Conservation (phyloP, 1,284 basidiomycete genomes). For the Papiliotrema nemorosa region DNA sequence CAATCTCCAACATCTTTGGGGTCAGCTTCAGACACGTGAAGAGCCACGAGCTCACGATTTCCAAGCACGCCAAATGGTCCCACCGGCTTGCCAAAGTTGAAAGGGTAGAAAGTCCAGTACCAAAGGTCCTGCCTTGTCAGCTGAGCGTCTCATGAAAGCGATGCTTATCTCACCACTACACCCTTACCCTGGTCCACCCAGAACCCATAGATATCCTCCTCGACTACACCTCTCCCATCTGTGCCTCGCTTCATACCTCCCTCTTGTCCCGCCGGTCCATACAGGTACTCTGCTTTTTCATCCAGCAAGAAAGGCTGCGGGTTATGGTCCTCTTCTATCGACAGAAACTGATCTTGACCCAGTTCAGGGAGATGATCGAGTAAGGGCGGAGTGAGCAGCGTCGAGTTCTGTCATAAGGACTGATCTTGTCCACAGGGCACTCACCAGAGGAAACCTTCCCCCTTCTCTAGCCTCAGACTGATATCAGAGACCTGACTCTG, state of each 20-base stretch:
- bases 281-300: conserved; percentile 29
- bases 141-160: neutral
- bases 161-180: conserved; percentile 29
- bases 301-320: conserved; percentile 34
- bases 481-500: too few species aligned
- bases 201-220: conserved; percentile 42
- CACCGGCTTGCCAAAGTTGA: conserved; percentile 45
- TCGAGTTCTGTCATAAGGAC: conserved; percentile 13
- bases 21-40: neutral
- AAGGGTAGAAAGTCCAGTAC: conserved; percentile 49
- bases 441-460: conserved; percentile 8
- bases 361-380: conserved; percentile 19
- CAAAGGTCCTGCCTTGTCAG: conserved; percentile 31
- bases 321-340: conserved; percentile 32
- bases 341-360: conserved; percentile 22
- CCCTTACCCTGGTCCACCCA: conserved; percentile 41
- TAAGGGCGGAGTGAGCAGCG: conserved; percentile 14
- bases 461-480: conserved; percentile 14
- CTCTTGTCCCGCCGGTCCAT: conserved; percentile 32
- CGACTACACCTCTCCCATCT: conserved; percentile 27
- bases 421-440: neutral
- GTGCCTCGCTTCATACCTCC: conserved; percentile 16
- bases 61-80: conserved; percentile 41
- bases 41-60: conserved; percentile 32
- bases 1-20: conserved; percentile 41